Evolutionary conservation across 805 yeast genomes (phyloP).

Genomic region (Clavispora vitiphila): DNA sequence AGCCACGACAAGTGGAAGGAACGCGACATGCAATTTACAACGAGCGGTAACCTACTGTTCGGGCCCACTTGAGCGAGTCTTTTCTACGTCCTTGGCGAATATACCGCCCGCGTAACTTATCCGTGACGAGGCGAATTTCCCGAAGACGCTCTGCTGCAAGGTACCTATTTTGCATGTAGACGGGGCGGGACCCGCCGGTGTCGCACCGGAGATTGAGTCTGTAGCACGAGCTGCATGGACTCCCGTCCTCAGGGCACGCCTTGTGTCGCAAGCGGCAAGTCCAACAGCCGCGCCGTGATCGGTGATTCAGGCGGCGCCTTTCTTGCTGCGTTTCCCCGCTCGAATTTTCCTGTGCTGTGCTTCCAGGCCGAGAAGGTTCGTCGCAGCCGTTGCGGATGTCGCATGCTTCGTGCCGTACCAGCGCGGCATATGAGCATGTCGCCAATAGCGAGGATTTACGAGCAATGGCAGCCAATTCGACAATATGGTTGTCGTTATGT

Average conservation of each 20-base stretch:
- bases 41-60: too few relatives aligned
- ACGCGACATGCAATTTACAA: too few relatives aligned
- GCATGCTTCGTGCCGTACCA: neutral
- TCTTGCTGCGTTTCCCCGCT: neutral
- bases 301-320: neutral
- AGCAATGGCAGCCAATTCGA: neutral
- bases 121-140: neutral
- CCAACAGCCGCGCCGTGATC: slow-evolving; percentile 16
- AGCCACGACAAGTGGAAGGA: too few relatives aligned
- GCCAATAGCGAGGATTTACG: neutral
- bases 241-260: slow-evolving; percentile 15
- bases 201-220: slow-evolving; percentile 14
- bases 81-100: neutral
- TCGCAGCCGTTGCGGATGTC: neutral
- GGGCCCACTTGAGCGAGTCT: neutral
- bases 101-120: neutral
- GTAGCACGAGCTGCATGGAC: slow-evolving; percentile 11
- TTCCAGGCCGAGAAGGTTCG: neutral
- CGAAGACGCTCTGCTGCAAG: slow-evolving; percentile 2
- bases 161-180: slow-evolving; percentile 10
- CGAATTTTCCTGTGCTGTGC: too few relatives aligned
- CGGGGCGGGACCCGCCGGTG: slow-evolving; percentile 9
- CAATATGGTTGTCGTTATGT: neutral
- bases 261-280: slow-evolving; percentile 17
- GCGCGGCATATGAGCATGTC: neutral